A percentile compares a stretch with the other conserved stretches of the same genome.
These are phyloP conservation scores for Tylopilus rubrobrunneus DNA, from an alignment of 768 basidiomycete species.

Conservation along the genomic window DNA sequence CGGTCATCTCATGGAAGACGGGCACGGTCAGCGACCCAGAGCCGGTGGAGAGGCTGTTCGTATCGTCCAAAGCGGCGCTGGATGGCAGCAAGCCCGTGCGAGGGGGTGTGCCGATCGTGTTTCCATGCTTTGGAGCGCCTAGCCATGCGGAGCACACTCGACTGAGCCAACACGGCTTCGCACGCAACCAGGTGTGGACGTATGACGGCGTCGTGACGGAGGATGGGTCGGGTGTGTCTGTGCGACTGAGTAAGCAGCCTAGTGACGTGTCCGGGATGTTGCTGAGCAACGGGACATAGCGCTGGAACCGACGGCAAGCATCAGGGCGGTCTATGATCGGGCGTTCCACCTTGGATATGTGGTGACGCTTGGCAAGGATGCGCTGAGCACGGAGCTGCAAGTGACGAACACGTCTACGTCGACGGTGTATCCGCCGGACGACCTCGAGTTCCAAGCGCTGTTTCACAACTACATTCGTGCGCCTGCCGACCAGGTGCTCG, in stretches of 20 bases:
- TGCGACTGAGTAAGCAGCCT: slow-evolving; percentile 62
- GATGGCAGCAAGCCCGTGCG: slow-evolving; percentile 79
- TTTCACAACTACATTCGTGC: slow-evolving; percentile 87
- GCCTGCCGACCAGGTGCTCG: slow-evolving; percentile 53
- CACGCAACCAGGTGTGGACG: slow-evolving; percentile 71
- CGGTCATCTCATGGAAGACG: slow-evolving; percentile 82
- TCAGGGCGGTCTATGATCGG: slow-evolving; percentile 54
- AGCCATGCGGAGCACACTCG: slow-evolving; percentile 65
- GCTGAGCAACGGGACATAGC: slow-evolving; percentile 35
- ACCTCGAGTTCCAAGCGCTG: slow-evolving; percentile 85
- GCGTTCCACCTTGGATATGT: slow-evolving; percentile 76
- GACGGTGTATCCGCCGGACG: slow-evolving; percentile 34
- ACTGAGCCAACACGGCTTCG: slow-evolving; percentile 89
- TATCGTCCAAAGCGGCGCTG: slow-evolving; percentile 73
- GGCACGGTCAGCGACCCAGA: slow-evolving; percentile 32
- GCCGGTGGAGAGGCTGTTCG: slow-evolving; percentile 69
- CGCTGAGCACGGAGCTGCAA: slow-evolving; percentile 75
- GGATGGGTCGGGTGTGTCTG: slow-evolving; percentile 66
- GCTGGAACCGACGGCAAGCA: slow-evolving; percentile 58
- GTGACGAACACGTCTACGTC: slow-evolving; percentile 66
- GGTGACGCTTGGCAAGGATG: slow-evolving; percentile 70
- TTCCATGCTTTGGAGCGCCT: slow-evolving; percentile 88
- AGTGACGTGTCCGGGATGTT: not conserved
- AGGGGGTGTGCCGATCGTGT: slow-evolving; percentile 59
- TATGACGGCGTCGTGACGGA: slow-evolving; percentile 63